These are phyloP conservation scores for Yamadazyma sp. DNA, from an alignment of 1,139 yeast species.

Conservation along the genomic window DNA sequence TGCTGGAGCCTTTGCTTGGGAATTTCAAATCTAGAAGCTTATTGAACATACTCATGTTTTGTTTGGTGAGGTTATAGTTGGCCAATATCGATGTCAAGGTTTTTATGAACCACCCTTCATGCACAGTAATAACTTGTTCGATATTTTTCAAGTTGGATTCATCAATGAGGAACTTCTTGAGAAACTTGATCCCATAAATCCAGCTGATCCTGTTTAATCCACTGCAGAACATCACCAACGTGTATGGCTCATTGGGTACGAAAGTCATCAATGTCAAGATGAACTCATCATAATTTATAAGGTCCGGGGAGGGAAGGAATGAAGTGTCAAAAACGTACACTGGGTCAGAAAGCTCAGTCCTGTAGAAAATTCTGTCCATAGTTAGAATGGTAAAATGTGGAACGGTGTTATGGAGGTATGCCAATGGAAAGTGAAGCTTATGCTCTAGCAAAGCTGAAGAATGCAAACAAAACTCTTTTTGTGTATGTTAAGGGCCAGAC, in stretches of 20 bases:
- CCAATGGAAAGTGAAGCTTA: too few species aligned
- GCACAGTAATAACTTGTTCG: constrained; percentile 71
- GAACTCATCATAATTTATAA: constrained; percentile 40
- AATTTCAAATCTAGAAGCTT: constrained; percentile 18
- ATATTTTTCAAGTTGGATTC: constrained; percentile 39
- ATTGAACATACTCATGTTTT: constrained; percentile 30
- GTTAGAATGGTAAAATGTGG: constrained; percentile 16
- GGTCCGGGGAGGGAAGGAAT: constrained; percentile 62
- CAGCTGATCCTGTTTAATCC: constrained; percentile 70
- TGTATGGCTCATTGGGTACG: constrained; percentile 60
- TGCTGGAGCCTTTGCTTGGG: constrained; percentile 22
- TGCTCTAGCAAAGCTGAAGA: too few species aligned
- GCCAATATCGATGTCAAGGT: constrained; percentile 74
- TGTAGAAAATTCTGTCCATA: constrained; percentile 59
- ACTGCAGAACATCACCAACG: constrained; percentile 72
- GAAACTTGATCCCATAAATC: constrained; percentile 79
- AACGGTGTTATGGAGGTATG: not conserved
- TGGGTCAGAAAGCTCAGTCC: constrained; percentile 58
- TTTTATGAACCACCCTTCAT: constrained; percentile 88
- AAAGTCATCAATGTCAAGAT: constrained; percentile 39
- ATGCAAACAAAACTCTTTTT: too few species aligned
- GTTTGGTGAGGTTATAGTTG: constrained; percentile 43
- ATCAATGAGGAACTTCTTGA: constrained; percentile 62
- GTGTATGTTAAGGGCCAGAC: too few species aligned
- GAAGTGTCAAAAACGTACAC: constrained; percentile 75